A percentile compares a stretch with the other conserved stretches of the same genome.
These are phyloP conservation scores for Schizochytrium sp. DNA, from an alignment of 108 stramenopile genomes.

Conservation along the genomic window DNA sequence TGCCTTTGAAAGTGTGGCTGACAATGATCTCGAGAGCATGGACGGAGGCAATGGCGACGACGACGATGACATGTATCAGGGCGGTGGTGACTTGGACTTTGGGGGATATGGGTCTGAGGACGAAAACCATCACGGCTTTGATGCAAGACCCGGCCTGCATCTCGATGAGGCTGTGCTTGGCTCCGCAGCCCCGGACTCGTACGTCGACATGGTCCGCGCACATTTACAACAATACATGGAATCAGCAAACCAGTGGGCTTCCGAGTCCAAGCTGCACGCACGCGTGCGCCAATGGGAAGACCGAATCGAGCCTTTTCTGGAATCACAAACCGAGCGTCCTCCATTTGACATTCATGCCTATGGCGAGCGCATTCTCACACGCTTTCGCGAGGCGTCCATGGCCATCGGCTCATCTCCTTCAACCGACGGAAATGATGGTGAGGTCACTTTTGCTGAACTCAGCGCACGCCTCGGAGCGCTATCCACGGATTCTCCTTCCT, in stretches of 20 bases:
- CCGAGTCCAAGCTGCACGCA: conserved; percentile 72
- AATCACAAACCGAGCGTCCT: conserved; percentile 67
- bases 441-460: neutral
- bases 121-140: neutral
- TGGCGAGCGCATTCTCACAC: conserved; percentile 52
- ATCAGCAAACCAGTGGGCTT: conserved; percentile 77
- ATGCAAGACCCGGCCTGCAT: neutral
- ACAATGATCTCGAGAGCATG: conserved; percentile 38
- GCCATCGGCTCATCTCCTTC: neutral
- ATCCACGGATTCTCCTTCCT: neutral
- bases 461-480: neutral
- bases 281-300: conserved; percentile 78
- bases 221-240: conserved; percentile 75
- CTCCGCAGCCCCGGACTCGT: conserved; percentile 21
- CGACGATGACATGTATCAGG: conserved; percentile 22
- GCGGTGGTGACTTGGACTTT: neutral
- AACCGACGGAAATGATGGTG: neutral
- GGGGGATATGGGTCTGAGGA: neutral
- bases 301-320: conserved; percentile 70
- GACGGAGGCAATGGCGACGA: conserved; percentile 47
- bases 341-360: conserved; percentile 82
- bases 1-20: conserved; percentile 18
- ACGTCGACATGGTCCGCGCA: conserved; percentile 79
- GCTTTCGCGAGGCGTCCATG: neutral
- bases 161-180: neutral